Base-by-base conservation (phyloP, 805 yeast species). In the Wickerhamiella spandovensis region DNA sequence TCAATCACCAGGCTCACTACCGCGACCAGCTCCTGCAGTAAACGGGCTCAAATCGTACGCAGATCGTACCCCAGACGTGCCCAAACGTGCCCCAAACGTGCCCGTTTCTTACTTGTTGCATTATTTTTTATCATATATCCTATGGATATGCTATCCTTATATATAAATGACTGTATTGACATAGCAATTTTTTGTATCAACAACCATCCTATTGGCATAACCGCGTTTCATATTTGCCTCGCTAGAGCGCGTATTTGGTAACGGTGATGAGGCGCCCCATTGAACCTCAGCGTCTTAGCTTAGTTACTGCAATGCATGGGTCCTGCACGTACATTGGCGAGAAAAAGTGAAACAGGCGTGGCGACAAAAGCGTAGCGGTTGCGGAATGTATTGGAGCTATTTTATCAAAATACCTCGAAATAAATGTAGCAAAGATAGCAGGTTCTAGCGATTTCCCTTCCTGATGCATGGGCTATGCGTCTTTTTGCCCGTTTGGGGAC, bases 1-100 rank as follows among this genome's bases (percentile, higher is more conserved):
- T 80, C 64, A 92, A 90, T 67, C 76, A 79, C 73, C 95, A 90
- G 73, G 77, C 79, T 28, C 95, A 92, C 63, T 86, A 67, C 72
- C 76, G 95, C 63, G 95, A 87, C 63, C 81, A 78, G 61, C 66
- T 84, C 57, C 70, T 86, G 55, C 72, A 68, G 58, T 68, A 56
- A 56, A 43, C 10, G 32, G 32, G 25, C 25, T 30, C 42, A n/a
- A n/a, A n/a, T n/a, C n/a, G n/a, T n/a, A n/a, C 71, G 18, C 37
- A 15, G 30, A 25, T 28, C n/a, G n/a, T n/a, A n/a, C n/a, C n/a
- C n/a, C n/a, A 77, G 44, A 71, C 71, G n/a, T n/a, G n/a, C n/a
- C n/a, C n/a, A n/a, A n/a, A n/a, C n/a, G n/a, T n/a, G n/a, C n/a
- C n/a, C 48, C 66, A 72, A 18, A 79, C 85, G 2, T 68, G 87